Evolutionary conservation across 1,139 yeast species (phyloP).

Genomic region (Candida sanyaensis): DNA sequence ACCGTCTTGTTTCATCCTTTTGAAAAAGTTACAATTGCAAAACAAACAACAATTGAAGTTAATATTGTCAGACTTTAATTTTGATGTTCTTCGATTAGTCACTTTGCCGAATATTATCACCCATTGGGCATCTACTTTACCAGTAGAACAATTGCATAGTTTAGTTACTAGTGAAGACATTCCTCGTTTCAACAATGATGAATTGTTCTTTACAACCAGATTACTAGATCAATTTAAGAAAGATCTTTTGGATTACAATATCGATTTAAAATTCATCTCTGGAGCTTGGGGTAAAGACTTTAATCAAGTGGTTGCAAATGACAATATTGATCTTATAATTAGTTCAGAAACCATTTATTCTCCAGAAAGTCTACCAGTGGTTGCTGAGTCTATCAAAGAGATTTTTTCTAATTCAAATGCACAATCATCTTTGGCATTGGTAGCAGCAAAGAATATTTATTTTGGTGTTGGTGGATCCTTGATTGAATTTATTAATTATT

Average conservation of each 20-base stretch:
- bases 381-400: constrained; percentile 62
- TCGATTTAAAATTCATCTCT: constrained; percentile 58
- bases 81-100: constrained; percentile 75
- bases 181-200: constrained; percentile 53
- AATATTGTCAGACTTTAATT: constrained; percentile 77
- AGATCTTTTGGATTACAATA: constrained; percentile 38
- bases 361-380: constrained; percentile 65
- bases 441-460: constrained; percentile 90
- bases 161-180: constrained; percentile 34
- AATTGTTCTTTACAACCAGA: constrained; percentile 57
- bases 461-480: constrained; percentile 98
- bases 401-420: constrained; percentile 24
- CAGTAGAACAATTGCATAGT: constrained; percentile 29
- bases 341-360: constrained; percentile 94
- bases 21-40: constrained; percentile 22
- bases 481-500: constrained; percentile 60
- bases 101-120: constrained; percentile 81
- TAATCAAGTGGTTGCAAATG: constrained; percentile 29
- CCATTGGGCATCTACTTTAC: constrained; percentile 64
- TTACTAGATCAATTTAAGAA: constrained; percentile 39
- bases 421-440: constrained; percentile 34
- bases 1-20: constrained; percentile 65
- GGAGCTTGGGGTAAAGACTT: constrained; percentile 87
- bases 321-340: constrained; percentile 48
- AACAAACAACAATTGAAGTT: constrained; percentile 25